phyloP scores from a whole-genome alignment of 176 grass and related monocot species.

The Carex myosuroides region DNA sequence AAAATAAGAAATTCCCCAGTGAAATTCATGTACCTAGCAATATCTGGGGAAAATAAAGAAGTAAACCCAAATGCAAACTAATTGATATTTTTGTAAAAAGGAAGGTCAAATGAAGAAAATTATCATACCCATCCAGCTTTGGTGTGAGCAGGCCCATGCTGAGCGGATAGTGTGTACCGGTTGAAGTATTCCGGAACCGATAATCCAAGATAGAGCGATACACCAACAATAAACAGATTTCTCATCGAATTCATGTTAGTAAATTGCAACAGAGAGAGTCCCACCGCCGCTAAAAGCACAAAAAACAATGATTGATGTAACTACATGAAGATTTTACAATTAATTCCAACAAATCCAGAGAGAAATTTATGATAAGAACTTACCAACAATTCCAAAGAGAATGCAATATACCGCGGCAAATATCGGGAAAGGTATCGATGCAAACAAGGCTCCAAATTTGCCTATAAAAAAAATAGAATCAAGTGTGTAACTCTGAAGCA shows the following conservation, averaged over 20 bases:
- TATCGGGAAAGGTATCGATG: conserved; percentile 90
- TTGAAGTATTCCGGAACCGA: conserved; percentile 92
- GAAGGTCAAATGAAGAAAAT: not conserved
- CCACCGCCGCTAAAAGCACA: conserved; percentile 56
- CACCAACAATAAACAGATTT: conserved; percentile 78
- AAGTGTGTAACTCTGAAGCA: not conserved
- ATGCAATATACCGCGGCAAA: conserved; percentile 85
- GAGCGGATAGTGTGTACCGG: conserved; percentile 44
- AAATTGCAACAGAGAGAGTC: conserved; percentile 92
- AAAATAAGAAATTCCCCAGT: not conserved
- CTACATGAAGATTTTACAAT: not conserved
- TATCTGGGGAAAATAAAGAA: not conserved
- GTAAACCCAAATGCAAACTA: not conserved
- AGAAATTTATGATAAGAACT: conserved; percentile 16
- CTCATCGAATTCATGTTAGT: conserved; percentile 99
- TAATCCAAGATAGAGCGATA: conserved; percentile 88
- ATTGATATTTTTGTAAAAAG: not conserved
- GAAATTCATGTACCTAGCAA: not conserved
- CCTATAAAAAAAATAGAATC: conserved; percentile 29
- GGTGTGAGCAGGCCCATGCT: conserved; percentile 66
- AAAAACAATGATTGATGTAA: not conserved
- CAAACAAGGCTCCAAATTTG: conserved; percentile 96
- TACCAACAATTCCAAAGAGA: conserved; percentile 88
- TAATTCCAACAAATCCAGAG: conserved; percentile 10
- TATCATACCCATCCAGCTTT: conserved; percentile 86